These are phyloP conservation scores for Nemophila menziesii DNA, from an alignment of 257 asterid genomes.

Conservation along the genomic window DNA sequence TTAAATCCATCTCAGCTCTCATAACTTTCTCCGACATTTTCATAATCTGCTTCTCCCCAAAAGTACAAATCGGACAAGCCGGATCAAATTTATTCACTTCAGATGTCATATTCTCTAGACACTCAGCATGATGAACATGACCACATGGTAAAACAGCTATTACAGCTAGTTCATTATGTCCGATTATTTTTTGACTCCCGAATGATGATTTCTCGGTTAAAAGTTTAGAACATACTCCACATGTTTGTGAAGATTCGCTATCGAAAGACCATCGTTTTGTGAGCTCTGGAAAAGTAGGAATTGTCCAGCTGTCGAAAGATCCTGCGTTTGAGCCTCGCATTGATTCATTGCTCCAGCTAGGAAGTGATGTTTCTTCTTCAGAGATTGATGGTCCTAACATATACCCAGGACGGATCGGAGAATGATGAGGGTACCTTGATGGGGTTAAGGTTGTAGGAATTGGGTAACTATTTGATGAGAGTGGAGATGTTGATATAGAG, in stretches of 20 bases:
- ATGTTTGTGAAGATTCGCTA: slow-evolving; percentile 64
- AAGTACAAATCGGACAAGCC: slow-evolving; percentile 82
- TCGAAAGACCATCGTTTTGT: slow-evolving; percentile 91
- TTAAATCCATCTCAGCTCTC: slow-evolving; percentile 68
- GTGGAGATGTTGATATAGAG: slow-evolving; percentile 50
- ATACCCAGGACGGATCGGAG: slow-evolving; percentile 62
- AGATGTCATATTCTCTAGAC: slow-evolving; percentile 85
- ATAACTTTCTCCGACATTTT: slow-evolving; percentile 78
- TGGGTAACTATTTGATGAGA: slow-evolving; percentile 49
- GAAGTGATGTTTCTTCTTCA: slow-evolving; percentile 57
- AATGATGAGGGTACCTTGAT: slow-evolving; percentile 57
- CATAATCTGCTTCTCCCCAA: slow-evolving; percentile 63
- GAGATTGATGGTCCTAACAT: slow-evolving; percentile 62
- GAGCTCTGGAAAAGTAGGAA: slow-evolving; percentile 62
- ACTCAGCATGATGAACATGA: slow-evolving; percentile 87
- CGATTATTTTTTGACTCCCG: slow-evolving; percentile 49
- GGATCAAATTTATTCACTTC: slow-evolving; percentile 80
- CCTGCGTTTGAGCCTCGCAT: slow-evolving; percentile 66
- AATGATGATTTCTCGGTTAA: slow-evolving; percentile 60
- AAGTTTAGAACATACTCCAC: slow-evolving; percentile 77
- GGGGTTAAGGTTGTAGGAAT: slow-evolving; percentile 64
- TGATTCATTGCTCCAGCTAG: slow-evolving; percentile 65
- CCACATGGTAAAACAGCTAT: slow-evolving; percentile 83
- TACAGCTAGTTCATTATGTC: slow-evolving; percentile 65
- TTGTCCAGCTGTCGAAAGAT: slow-evolving; percentile 80